These are phyloP conservation scores for Lumnitzera racemosa DNA, from an alignment of 345 rosid species.

Conservation along the genomic window DNA sequence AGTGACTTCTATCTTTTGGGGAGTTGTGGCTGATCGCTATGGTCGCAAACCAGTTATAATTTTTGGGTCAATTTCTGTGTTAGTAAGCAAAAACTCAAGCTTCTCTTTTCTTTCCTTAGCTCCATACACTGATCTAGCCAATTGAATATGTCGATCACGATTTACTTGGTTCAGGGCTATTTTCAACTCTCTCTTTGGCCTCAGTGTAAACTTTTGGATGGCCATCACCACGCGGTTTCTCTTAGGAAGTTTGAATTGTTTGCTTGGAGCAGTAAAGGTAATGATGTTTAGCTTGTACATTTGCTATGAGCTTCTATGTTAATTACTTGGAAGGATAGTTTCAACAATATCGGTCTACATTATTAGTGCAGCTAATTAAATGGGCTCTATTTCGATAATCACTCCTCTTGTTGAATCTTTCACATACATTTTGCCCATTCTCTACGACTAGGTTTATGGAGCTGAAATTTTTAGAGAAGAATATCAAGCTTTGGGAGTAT, in stretches of 20 bases:
- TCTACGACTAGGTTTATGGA: constrained; percentile 61
- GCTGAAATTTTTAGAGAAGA: constrained; percentile 64
- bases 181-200: constrained; percentile 87
- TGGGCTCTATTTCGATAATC: too few relatives aligned
- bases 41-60: constrained; percentile 88
- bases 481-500: constrained; percentile 71
- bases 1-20: constrained; percentile 82
- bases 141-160: background rate
- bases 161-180: constrained; percentile 49
- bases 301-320: too few relatives aligned
- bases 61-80: constrained; percentile 65
- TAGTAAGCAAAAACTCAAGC: constrained; percentile 20
- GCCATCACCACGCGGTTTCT: constrained; percentile 76
- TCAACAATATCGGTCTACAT: background rate
- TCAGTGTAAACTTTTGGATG: constrained; percentile 90
- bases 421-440: constrained; percentile 2
- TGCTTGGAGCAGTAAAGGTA: constrained; percentile 91
- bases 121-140: background rate
- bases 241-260: constrained; percentile 81
- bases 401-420: too few relatives aligned
- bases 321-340: too few relatives aligned
- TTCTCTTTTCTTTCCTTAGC: background rate
- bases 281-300: background rate
- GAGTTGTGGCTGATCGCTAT: constrained; percentile 81
- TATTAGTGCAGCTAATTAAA: background rate